Base-by-base conservation (phyloP, 495 filamentous ascomycete species). In the Bryoglossum gracile region DNA sequence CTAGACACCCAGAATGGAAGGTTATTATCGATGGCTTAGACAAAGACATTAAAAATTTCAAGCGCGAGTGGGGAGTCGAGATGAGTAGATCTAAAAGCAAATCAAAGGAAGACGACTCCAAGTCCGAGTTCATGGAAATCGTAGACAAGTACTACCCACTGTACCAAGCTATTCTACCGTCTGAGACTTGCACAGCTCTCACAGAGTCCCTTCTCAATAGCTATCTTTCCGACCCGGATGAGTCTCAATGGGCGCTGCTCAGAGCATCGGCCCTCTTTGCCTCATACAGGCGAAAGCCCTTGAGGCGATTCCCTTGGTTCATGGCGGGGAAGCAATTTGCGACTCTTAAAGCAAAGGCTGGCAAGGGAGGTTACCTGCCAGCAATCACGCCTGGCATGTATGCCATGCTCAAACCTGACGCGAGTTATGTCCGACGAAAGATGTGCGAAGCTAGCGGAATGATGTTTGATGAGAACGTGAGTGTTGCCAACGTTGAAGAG, bases 1-100 rank as follows among this genome's bases (percentile, higher is more conserved):
- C 68, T 43, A 19, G 47, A n/a, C 21, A 62, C 41, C 17, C 59
- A 33, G 30, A 53, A 57, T 5, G 25, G 38, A 50, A 22, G 50
- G 44, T 45, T 43, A 57, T 75, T 3, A 52, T 70, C 8, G 48
- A 56, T 0, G 36, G 51, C 0, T 62, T 82, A 0, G 51, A 34
- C 10, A 58, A 61, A 19, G 53, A 61, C 18, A 64, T 74, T 39
- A 46, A 58, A 2, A 43, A 32, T 0, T 48, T 70, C 13, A 44
- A 57, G 43, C 17, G 33, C 10, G 14, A 37, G 16, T 37, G 34
- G 34, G n/a, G n/a, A n/a, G n/a, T n/a, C n/a, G n/a, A n/a, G n/a
- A n/a, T n/a, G n/a, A n/a, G n/a, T n/a, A n/a, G n/a, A n/a, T n/a
- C n/a, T n/a, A n/a, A n/a, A n/a, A n/a, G n/a, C n/a, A n/a, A n/a